A percentile compares a stretch with the other conserved stretches of the same genome.
Evolutionary conservation across 108 stramenopile genomes (phyloP).

Genomic region (Discostella pseudostelligera): DNA sequence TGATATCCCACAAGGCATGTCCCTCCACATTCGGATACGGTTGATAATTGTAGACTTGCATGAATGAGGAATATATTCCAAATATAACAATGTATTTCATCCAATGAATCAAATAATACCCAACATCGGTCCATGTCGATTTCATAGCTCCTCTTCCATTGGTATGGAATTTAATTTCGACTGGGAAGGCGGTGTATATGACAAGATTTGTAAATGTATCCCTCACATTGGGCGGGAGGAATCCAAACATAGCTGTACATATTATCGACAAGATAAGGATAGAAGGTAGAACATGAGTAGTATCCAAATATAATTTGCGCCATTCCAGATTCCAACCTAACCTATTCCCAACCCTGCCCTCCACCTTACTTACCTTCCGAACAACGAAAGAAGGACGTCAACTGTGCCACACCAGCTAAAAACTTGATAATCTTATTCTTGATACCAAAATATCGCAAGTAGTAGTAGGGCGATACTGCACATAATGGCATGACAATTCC

Average conservation of each 20-base stretch:
- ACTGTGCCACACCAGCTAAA: conserved; percentile 18
- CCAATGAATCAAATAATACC: conserved; percentile 14
- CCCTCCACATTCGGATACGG: conserved; percentile 24
- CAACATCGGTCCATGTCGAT: conserved; percentile 15
- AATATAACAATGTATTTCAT: conserved; percentile 2
- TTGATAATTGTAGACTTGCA: conserved; percentile 22
- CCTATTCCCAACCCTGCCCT: no score
- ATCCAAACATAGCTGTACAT: conserved; percentile 37
- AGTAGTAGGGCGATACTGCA: conserved; percentile 19
- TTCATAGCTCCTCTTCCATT: conserved; percentile 26
- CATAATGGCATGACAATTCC: conserved; percentile 33
- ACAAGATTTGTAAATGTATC: conserved; percentile 32
- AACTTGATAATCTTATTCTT: conserved; percentile 37
- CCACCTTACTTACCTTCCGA: conserved; percentile 37
- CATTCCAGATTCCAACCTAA: background rate
- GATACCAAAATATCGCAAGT: conserved; percentile 9
- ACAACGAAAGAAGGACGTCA: conserved; percentile 32
- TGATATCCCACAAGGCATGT: conserved; percentile 17
- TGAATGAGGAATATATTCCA: conserved; percentile 30
- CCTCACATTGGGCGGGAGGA: conserved; percentile 19
- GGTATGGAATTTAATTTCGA: conserved; percentile 27
- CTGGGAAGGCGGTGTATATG: conserved; percentile 32
- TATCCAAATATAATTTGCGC: background rate
- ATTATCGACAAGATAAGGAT: background rate
- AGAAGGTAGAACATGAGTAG: background rate